Conservation (phyloP, 768 basidiomycete species). For the Lepiota brunneoincarnata region DNA sequence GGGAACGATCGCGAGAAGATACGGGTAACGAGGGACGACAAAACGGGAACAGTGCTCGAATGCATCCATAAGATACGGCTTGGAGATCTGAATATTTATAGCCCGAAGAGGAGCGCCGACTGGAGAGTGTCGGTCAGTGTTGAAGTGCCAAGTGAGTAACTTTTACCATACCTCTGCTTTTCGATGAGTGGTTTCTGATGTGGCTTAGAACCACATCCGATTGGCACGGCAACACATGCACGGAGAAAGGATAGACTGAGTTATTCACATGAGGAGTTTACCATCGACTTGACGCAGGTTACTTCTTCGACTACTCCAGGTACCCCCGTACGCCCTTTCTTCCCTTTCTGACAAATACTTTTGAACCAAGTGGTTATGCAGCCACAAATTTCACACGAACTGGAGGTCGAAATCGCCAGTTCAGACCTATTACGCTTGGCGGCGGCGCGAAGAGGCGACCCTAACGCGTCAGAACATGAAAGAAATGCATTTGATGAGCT, state of each 20-base stretch:
- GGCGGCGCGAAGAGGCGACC: conserved; percentile 66
- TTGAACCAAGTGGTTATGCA: conserved; percentile 19
- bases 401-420: conserved; percentile 86
- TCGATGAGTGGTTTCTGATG: conserved; percentile 1
- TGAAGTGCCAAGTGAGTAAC: conserved; percentile 78
- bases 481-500: conserved; percentile 85
- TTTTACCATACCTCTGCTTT: not conserved
- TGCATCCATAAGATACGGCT: conserved; percentile 79
- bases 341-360: not conserved
- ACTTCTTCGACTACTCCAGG: conserved; percentile 48
- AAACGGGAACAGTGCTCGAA: conserved; percentile 59
- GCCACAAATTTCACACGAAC: conserved; percentile 74
- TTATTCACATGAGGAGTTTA: conserved; percentile 92
- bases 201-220: conserved; percentile 59
- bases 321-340: conserved; percentile 42
- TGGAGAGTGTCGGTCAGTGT: conserved; percentile 92
- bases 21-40: conserved; percentile 83
- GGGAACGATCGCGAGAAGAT: conserved; percentile 55
- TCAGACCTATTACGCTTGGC: conserved; percentile 68
- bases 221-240: conserved; percentile 57
- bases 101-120: conserved; percentile 80
- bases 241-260: conserved; percentile 89
- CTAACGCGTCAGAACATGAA: conserved; percentile 57
- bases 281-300: conserved; percentile 93
- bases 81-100: conserved; percentile 84